Conservation (phyloP, 495 filamentous ascomycete species). For the Cercophora samala region DNA sequence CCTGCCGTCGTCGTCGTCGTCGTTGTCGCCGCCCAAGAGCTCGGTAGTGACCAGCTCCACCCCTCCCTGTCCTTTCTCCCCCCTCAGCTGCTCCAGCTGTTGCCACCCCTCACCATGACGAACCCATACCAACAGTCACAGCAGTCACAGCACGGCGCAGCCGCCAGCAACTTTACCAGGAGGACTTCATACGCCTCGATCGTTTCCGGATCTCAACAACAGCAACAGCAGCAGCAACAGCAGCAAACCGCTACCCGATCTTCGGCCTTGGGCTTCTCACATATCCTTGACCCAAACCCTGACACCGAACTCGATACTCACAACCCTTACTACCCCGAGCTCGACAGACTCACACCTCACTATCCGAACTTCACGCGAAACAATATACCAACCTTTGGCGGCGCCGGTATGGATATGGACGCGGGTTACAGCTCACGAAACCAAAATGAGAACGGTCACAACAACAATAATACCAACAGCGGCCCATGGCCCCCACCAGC, state of each 20-base stretch:
- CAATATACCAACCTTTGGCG: neutral
- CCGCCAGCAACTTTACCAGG: conserved; percentile 30
- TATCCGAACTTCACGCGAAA: conserved; percentile 29
- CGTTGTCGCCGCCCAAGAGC: neutral
- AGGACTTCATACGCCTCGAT: conserved; percentile 77
- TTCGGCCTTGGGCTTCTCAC: conserved; percentile 52
- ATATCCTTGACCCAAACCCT: conserved; percentile 56
- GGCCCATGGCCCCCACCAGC: conserved; percentile 14
- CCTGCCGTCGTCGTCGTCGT: conserved; percentile 3
- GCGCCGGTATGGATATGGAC: neutral
- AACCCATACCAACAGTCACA: conserved; percentile 29
- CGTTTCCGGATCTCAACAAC: conserved; percentile 54
- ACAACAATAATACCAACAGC: conserved; percentile 26
- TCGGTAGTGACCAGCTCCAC: neutral
- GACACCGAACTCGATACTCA: conserved; percentile 27
- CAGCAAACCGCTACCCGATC: conserved; percentile 23
- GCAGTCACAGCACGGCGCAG: conserved; percentile 22
- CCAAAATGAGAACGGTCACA: conserved; percentile 22
- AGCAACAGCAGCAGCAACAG: neutral
- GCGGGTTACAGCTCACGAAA: neutral
- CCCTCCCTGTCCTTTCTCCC: conserved; percentile 6
- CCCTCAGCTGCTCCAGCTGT: conserved; percentile 13
- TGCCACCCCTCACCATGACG: conserved; percentile 33
- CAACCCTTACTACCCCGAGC: conserved; percentile 14
- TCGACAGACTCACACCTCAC: conserved; percentile 16